Conservation (phyloP, 805 yeast genomes). For the Starmerella ratchasimensis region DNA sequence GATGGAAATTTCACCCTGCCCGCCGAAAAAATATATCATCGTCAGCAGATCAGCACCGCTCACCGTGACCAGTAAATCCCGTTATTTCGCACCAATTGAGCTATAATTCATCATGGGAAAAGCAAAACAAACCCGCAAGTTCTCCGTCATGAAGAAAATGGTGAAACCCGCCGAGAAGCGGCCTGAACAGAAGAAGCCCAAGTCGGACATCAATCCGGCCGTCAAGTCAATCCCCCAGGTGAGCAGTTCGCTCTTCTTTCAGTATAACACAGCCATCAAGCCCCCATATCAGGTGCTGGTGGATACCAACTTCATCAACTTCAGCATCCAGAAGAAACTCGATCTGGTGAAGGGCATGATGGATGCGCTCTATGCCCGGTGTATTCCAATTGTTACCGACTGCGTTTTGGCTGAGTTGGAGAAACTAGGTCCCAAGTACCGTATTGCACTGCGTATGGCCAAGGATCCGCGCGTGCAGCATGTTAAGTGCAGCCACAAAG, state of each 20-base stretch:
- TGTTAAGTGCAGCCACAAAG: constrained; percentile 79
- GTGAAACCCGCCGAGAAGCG: constrained; percentile 61
- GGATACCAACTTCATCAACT: constrained; percentile 94
- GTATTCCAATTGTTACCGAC: constrained; percentile 90
- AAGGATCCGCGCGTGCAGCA: constrained; percentile 85
- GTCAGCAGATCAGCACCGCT: no score
- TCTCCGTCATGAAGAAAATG: constrained; percentile 80
- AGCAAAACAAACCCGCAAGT: constrained; percentile 92
- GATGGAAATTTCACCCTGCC: no score
- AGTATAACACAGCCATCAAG: constrained; percentile 80
- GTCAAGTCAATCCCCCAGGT: constrained; percentile 78
- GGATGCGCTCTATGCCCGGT: constrained; percentile 88
- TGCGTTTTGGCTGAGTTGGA: constrained; percentile 98
- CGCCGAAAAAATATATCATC: no score
- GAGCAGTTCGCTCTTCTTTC: constrained; percentile 88
- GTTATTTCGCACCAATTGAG: no score
- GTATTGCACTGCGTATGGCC: constrained; percentile 86
- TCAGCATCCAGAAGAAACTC: constrained; percentile 88
- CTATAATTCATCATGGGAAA: constrained; percentile 64
- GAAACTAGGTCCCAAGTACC: constrained; percentile 83
- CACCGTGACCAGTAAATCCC: no score
- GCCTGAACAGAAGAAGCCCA: constrained; percentile 26
- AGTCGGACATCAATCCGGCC: constrained; percentile 39
- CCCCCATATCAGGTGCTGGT: constrained; percentile 97
- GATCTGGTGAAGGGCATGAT: constrained; percentile 93